Evolutionary conservation across 345 rosid genomes (phyloP).

Genomic region (Alliaria petiolata): DNA sequence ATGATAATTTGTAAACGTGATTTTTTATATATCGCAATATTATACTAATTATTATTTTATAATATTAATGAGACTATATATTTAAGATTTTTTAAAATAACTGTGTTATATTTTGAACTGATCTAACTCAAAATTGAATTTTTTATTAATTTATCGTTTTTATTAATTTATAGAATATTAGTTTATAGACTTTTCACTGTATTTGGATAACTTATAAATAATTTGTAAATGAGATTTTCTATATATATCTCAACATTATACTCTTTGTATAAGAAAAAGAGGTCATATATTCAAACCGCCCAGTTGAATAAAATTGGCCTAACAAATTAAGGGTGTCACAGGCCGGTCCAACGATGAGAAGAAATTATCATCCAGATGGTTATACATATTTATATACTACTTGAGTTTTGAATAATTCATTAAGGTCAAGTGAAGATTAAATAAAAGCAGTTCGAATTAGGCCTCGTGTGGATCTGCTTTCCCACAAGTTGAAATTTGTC

Average conservation of each 20-base stretch:
- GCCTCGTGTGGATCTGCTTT: conserved; percentile 26
- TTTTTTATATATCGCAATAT: background rate
- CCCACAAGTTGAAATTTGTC: background rate
- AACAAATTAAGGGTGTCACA: background rate
- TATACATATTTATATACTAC: background rate
- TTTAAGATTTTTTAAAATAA: too few relatives aligned
- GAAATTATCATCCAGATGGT: conserved; percentile 13
- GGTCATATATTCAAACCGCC: conserved; percentile 18
- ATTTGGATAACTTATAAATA: background rate
- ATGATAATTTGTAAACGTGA: background rate
- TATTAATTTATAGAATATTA: too few relatives aligned
- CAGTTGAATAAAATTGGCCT: conserved; percentile 21
- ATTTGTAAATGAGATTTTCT: too few relatives aligned
- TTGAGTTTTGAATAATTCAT: conserved; percentile 2
- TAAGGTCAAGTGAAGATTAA: conserved; percentile 5
- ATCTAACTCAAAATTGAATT: too few relatives aligned
- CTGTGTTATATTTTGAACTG: too few relatives aligned
- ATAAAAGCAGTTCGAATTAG: conserved; percentile 9
- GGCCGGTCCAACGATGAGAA: background rate
- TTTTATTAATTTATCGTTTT: too few relatives aligned
- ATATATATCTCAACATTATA: background rate
- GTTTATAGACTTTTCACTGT: too few relatives aligned
- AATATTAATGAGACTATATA: too few relatives aligned
- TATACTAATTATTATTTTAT: too few relatives aligned
- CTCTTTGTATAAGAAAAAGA: background rate